phyloP scores from a whole-genome alignment of 352 stramenopile species.

The Phytophthora cajani region DNA sequence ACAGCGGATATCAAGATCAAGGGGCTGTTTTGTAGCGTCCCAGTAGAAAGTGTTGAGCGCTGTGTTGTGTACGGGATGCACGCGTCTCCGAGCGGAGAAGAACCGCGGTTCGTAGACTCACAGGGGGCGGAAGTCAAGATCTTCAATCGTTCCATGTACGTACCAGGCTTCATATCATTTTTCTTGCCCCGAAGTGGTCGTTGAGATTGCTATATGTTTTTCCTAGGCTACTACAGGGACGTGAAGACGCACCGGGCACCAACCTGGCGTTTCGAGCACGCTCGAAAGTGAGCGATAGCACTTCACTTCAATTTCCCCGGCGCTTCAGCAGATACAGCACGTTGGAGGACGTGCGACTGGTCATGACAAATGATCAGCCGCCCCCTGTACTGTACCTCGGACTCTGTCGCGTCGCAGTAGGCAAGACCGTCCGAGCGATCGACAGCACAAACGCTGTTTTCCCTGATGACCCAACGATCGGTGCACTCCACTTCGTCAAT shows the following conservation, averaged over 20 bases:
- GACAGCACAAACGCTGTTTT: constrained; percentile 22
- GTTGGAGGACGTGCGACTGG: constrained; percentile 43
- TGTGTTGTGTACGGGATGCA: constrained; percentile 75
- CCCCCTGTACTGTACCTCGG: constrained; percentile 53
- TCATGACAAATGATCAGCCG: constrained; percentile 5
- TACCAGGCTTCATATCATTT: not conserved
- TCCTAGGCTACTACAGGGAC: constrained; percentile 20
- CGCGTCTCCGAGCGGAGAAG: constrained; percentile 9
- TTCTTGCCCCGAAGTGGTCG: not conserved
- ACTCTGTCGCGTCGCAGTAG: constrained; percentile 76
- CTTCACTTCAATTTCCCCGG: constrained; percentile 52
- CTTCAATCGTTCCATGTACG: constrained; percentile 47
- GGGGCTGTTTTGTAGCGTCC: constrained; percentile 74
- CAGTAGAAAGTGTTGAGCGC: constrained; percentile 57
- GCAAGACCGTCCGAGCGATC: constrained; percentile 46
- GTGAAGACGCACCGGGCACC: constrained; percentile 36
- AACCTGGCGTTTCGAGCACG: constrained; percentile 23
- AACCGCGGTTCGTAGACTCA: constrained; percentile 23
- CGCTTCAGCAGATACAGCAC: constrained; percentile 79
- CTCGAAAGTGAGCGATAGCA: constrained; percentile 20
- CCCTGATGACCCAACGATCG: constrained; percentile 39
- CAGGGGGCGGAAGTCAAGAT: constrained; percentile 27
- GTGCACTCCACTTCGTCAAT: constrained; percentile 47
- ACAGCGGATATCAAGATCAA: constrained; percentile 63
- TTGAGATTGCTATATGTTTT: not conserved